Conservation (phyloP, 164 flowering plant species). For the grape (Vitis vinifera) region DNA sequence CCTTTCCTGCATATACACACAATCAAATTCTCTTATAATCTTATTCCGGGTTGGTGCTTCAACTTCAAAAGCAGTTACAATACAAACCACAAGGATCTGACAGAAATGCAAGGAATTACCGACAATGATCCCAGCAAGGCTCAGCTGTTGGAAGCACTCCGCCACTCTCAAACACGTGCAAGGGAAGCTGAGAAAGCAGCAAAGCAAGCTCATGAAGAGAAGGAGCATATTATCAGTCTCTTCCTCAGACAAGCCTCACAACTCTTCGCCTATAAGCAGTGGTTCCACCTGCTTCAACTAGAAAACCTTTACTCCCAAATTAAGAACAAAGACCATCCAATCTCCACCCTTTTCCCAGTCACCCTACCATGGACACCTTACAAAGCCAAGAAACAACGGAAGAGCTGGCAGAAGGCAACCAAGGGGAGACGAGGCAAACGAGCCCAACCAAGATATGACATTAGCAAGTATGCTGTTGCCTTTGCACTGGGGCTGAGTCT, state of each 20-base stretch:
- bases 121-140: constrained; percentile 54
- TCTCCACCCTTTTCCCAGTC: constrained; percentile 31
- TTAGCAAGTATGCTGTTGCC: constrained; percentile 28
- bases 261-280: constrained; percentile 87
- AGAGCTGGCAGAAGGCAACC: constrained; percentile 14
- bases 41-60: too few relatives aligned
- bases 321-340: constrained; percentile 22
- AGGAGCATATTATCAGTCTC: constrained; percentile 79
- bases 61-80: not conserved
- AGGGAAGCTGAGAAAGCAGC: constrained; percentile 93
- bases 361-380: constrained; percentile 28
- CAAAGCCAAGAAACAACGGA: constrained; percentile 22
- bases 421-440: constrained; percentile 15
- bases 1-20: too few relatives aligned
- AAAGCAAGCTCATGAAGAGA: constrained; percentile 63
- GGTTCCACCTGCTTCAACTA: constrained; percentile 45
- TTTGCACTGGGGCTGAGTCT: constrained; percentile 42
- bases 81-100: constrained; percentile 2
- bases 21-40: too few relatives aligned
- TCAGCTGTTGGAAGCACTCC: constrained; percentile 76
- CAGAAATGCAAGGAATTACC: constrained; percentile 2
- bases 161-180: constrained; percentile 93
- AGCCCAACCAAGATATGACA: constrained; percentile 9
- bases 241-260: constrained; percentile 85
- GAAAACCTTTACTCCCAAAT: constrained; percentile 34